These are phyloP conservation scores for Clathrospora elynae DNA, from an alignment of 2,329 filamentous ascomycete species.

Conservation along the genomic window DNA sequence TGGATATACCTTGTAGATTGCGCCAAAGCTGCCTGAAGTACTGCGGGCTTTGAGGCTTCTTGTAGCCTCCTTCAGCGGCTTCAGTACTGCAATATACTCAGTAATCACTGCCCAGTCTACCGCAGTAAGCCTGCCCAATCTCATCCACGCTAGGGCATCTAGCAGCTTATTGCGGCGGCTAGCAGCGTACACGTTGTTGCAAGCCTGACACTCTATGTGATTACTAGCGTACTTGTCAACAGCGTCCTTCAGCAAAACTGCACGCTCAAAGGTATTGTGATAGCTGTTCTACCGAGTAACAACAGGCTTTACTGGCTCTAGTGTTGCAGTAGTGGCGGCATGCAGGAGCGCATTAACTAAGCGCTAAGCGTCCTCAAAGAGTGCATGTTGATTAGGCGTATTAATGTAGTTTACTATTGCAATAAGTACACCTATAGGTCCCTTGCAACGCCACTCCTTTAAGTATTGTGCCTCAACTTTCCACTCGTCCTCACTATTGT, in stretches of 20 bases:
- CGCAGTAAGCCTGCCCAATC: conserved; percentile 1
- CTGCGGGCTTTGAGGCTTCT: not conserved
- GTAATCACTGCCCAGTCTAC: conserved; percentile 5
- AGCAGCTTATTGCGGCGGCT: not conserved
- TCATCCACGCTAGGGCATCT: conserved; percentile 1
- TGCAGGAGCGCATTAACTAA: not conserved
- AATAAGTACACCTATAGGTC: conserved; percentile 6
- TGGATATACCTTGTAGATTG: conserved; percentile 1
- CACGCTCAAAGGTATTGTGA: not conserved
- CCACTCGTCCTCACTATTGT: not conserved
- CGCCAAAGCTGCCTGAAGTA: not conserved
- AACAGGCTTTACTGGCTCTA: not conserved
- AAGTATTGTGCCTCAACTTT: not conserved
- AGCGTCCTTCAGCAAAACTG: not conserved
- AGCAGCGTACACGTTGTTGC: not conserved
- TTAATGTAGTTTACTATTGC: conserved; percentile 10
- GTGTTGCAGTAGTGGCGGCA: not conserved
- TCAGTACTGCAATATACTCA: conserved; percentile 2
- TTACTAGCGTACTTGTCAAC: not conserved
- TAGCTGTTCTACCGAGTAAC: no score
- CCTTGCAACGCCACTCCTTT: conserved; percentile 1
- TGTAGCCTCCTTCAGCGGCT: not conserved
- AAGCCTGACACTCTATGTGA: not conserved
- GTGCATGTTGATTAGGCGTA: conserved; percentile 4
- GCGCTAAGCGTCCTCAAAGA: conserved; percentile 3